Base-by-base conservation (phyloP, 345 rosid genomes). In the Eucalyptus shirleyi region DNA sequence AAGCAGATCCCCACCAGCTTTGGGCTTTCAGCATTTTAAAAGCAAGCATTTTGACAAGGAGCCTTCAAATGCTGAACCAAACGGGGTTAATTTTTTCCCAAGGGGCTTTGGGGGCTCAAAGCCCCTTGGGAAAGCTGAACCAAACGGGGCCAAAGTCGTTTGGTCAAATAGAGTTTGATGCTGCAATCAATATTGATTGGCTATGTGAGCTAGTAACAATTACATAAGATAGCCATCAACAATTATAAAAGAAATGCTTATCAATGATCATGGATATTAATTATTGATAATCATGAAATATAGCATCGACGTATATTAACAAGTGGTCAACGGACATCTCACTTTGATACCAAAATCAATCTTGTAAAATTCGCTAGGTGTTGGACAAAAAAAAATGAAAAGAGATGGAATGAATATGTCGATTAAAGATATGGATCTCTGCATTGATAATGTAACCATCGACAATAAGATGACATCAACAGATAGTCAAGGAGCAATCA, bases 131-230 rank as follows among this genome's bases (percentile, higher is more conserved):
- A n/a, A n/a, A n/a, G n/a, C n/a, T n/a, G n/a, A n/a, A n/a, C n/a
- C n/a, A n/a, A n/a, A n/a, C n/a, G n/a, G n/a, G n/a, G n/a, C n/a
- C n/a, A n/a, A 30, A 62, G 11, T 65, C 0, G 10, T n/a, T 65
- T 9, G 21, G 2, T 8, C 19, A 37, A 18, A 67, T 32, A 19
- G 26, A 72, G 14, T 34, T 9, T 34, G 26, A 34, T 72, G 1
- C 2, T 34, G 28, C 8, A 72, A 34, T 37, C 2, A 0, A 34
- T 19, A 3, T 72, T 24, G 7, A 19, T 0, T 0, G 3, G 28
- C 3, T 19, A 10, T 18, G 28, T 72, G 2, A 0, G 6, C 13
- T 12, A 10, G 2, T 10, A 37, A 72, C 12, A 0, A 72, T 72
- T 18, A 11, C 45, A 34, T 34, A 65, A 65, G 40, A 0, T n/a